Conservation (phyloP, 305 asterid genomes). For the Stenogyne calaminthoides region DNA sequence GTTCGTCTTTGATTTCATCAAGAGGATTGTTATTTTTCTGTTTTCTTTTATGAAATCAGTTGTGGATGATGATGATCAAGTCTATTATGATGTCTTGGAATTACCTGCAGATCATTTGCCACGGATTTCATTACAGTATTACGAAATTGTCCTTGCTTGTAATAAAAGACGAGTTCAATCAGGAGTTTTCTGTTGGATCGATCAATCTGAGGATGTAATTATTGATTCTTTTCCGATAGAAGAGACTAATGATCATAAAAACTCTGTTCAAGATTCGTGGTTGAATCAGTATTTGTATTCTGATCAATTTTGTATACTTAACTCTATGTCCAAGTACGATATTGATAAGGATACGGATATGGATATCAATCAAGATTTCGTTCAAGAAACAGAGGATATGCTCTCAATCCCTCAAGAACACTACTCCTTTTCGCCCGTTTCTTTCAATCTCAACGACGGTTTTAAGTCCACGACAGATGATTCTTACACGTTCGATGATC, state of each 20-base stretch:
- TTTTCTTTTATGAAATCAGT: background rate
- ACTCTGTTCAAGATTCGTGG: constrained; percentile 31
- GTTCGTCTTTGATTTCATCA: constrained; percentile 11
- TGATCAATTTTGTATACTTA: constrained; percentile 14
- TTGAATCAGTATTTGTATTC: constrained; percentile 39
- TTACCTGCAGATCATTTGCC: background rate
- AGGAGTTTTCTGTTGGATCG: background rate
- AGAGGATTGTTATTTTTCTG: background rate
- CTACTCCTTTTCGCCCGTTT: background rate
- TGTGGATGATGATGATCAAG: background rate
- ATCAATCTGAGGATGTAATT: background rate
- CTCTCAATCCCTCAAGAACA: background rate
- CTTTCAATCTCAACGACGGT: background rate
- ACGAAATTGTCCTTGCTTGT: constrained; percentile 3
- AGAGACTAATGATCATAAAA: background rate
- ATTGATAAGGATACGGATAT: background rate
- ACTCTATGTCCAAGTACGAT: background rate
- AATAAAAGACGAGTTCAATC: background rate
- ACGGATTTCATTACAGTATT: background rate
- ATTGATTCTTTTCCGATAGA: background rate
- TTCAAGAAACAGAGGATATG: background rate
- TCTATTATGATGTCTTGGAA: constrained; percentile 31
- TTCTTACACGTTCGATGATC: background rate
- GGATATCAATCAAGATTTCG: background rate
- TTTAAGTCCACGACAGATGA: background rate